These are phyloP conservation scores for Mucor ambiguus DNA, from an alignment of 371 early-diverging fungal species.

Conservation along the genomic window DNA sequence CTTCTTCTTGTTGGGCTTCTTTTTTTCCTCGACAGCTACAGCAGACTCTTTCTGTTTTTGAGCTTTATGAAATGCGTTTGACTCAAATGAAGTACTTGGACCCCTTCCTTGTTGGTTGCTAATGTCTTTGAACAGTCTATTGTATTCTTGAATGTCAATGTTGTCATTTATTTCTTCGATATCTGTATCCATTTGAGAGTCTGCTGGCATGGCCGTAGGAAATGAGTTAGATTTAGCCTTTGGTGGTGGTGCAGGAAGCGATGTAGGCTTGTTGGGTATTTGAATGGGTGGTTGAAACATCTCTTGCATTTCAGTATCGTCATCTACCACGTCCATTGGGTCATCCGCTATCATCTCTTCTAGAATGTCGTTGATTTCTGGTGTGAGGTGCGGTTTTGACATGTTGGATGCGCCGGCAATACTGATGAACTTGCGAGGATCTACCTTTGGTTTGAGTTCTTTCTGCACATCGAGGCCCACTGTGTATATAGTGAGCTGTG, in stretches of 20 bases:
- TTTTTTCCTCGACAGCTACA: neutral
- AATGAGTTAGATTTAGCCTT: neutral
- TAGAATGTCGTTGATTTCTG: neutral
- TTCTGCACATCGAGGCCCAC: constrained; percentile 37
- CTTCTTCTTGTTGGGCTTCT: neutral
- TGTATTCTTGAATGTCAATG: neutral
- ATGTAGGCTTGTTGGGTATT: neutral
- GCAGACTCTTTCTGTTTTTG: neutral
- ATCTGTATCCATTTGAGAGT: neutral
- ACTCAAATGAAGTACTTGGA: neutral
- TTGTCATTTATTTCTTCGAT: neutral
- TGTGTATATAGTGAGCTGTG: constrained; percentile 10
- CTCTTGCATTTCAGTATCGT: constrained; percentile 1
- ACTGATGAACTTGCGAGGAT: constrained; percentile 21
- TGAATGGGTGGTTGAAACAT: neutral
- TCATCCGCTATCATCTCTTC: neutral
- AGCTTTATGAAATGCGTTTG: neutral
- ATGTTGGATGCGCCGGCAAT: constrained; percentile 6
- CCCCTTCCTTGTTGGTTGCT: neutral
- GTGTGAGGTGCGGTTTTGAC: neutral
- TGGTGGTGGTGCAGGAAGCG: neutral
- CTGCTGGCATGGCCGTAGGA: neutral
- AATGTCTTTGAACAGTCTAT: neutral
- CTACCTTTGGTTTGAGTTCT: constrained; percentile 7
- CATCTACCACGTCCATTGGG: neutral